phyloP scores from a whole-genome alignment of 768 basidiomycete species.

The Sistotremastrum suecicum region DNA sequence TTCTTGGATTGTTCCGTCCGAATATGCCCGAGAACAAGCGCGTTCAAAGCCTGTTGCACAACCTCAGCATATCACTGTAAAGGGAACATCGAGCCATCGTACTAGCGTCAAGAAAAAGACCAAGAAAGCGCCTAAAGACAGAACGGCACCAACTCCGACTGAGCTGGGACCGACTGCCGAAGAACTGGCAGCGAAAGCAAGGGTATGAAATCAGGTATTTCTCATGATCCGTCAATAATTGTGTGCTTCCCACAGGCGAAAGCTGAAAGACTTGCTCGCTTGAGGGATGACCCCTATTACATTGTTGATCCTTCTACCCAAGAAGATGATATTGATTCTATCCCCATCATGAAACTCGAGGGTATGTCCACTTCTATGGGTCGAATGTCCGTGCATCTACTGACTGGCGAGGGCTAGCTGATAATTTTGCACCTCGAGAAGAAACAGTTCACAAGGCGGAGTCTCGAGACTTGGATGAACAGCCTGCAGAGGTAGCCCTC shows the following conservation, averaged over 20 bases:
- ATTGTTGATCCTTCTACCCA: slow-evolving; percentile 45
- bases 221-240: neutral
- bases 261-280: slow-evolving; percentile 59
- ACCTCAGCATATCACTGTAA: slow-evolving; percentile 24
- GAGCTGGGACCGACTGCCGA: slow-evolving; percentile 37
- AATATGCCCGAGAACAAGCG: slow-evolving; percentile 16
- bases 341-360: slow-evolving; percentile 80
- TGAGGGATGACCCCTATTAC: slow-evolving; percentile 86
- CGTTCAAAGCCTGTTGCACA: slow-evolving; percentile 16
- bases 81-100: slow-evolving; percentile 27
- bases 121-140: slow-evolving; percentile 32
- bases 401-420: neutral
- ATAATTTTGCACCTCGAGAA: too few species aligned
- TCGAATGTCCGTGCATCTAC: neutral
- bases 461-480: too few species aligned
- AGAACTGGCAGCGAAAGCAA: slow-evolving; percentile 44
- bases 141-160: slow-evolving; percentile 21
- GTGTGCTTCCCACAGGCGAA: slow-evolving; percentile 35
- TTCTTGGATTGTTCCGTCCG: slow-evolving; percentile 63
- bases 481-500: too few species aligned
- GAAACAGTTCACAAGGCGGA: too few species aligned
- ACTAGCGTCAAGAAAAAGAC: slow-evolving; percentile 22
- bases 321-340: slow-evolving; percentile 67
- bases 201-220: slow-evolving; percentile 29
- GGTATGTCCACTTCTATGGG: slow-evolving; percentile 34